Evolutionary conservation across 179 eudicot genomes (phyloP).

Genomic region (Patellifolia procumbens): DNA sequence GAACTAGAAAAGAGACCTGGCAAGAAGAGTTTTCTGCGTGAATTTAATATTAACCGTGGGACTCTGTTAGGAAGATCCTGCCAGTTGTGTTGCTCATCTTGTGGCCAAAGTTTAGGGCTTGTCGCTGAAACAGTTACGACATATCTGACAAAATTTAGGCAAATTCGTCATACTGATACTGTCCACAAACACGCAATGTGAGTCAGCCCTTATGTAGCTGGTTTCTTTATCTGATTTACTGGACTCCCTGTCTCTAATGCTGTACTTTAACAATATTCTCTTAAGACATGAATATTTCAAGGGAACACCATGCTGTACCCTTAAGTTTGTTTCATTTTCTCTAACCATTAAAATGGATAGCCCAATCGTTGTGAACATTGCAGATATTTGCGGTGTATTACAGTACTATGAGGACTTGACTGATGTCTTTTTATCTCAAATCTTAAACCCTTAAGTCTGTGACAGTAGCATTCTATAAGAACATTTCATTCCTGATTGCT

Average conservation of each 20-base stretch:
- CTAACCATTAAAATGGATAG: neutral
- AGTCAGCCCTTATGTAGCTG: too few relatives aligned
- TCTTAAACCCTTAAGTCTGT: neutral
- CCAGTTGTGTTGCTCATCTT: neutral
- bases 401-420: neutral
- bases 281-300: too few relatives aligned
- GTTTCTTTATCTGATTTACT: too few relatives aligned
- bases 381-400: neutral
- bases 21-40: too few relatives aligned
- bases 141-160: neutral
- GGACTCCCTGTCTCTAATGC: too few relatives aligned
- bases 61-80: neutral
- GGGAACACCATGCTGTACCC: too few relatives aligned
- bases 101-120: neutral
- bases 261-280: too few relatives aligned
- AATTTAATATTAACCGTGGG: neutral
- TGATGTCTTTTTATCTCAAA: neutral
- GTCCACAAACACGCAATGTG: neutral
- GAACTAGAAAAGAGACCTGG: neutral
- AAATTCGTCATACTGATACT: neutral
- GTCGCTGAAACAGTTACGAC: neutral
- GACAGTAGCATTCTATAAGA: neutral
- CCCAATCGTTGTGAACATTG: neutral
- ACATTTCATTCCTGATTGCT: neutral
- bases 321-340: neutral